Conservation (phyloP, 2,329 filamentous ascomycete species). For the Neopestalotiopsis clavispora region DNA sequence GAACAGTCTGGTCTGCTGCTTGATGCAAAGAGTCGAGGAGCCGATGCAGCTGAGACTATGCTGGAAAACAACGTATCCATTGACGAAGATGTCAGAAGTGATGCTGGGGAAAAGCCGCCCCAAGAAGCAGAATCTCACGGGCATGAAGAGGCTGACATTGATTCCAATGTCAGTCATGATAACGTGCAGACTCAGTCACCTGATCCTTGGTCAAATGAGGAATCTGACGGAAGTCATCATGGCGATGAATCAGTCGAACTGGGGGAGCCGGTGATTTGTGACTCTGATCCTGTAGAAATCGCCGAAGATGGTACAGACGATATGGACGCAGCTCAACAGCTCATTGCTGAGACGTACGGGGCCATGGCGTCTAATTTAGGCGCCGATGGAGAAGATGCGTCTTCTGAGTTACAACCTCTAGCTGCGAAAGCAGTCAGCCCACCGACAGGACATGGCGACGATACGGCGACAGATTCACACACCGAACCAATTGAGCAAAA, state of each 20-base stretch:
- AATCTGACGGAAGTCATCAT: not conserved
- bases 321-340: not conserved
- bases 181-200: too few relatives aligned
- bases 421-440: not conserved
- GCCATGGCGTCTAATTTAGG: not conserved
- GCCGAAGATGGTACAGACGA: not conserved
- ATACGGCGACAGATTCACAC: not conserved
- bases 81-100: not conserved
- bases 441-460: not conserved
- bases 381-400: not conserved
- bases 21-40: not conserved
- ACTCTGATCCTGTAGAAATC: not conserved
- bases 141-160: not conserved
- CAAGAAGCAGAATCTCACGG: not conserved
- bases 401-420: not conserved
- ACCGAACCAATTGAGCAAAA: not conserved
- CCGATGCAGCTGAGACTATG: not conserved
- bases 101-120: not conserved
- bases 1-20: not conserved
- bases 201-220: not conserved
- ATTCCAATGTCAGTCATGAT: not conserved
- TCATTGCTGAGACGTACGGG: not conserved
- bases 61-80: not conserved
- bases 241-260: slow-evolving; percentile 1
- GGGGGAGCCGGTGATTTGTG: not conserved